Base-by-base conservation (phyloP, 495 filamentous ascomycete genomes). In the Hypomontagnella submonticulosa region DNA sequence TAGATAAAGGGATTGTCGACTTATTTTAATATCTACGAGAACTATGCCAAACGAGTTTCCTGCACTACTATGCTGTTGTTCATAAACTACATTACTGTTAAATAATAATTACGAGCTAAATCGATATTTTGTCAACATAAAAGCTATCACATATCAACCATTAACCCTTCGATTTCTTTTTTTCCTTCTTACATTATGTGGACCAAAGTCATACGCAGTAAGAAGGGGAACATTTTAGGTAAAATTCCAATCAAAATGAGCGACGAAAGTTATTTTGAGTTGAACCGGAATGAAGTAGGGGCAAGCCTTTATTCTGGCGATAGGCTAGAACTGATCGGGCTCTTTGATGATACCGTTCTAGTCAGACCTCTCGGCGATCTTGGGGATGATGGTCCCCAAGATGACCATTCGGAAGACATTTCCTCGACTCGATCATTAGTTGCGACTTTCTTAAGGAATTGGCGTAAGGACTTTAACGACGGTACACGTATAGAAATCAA, bases 191-290 rank as follows among this genome's bases (percentile, higher is more conserved):
- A 23, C 20, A 57, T 4, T 12, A 61, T 61, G 48, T 3, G 53
- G 18, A 50, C 41, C 7, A 67, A 62, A 67, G 33, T 57, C 9
- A 41, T 63, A 16, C n/a, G 15, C 8, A 18, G 19, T 33, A 54
- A 38, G 16, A 58, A 53, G n/a, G 65, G 65, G 8, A 68, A 48
- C 13, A 68, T 68, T 15, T 27, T 63, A 12, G 65, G 65, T 1
- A 68, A 55, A 18, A 68, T 68, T 30, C 65, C 65, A 2, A 42
- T 59, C 16, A 68, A 37, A 19, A 57, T 41, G 20, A 57, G 40
- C 40, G 18, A 34, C 15, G 4, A 13, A 32, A 7, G 11, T 10
- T 4, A 30, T 1, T 34, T 5, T 15, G 36, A 32, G 33, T 18
- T 4, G 27, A 19, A 10, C 30, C 46, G 12, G 3, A 3, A 11